Conservation (phyloP, 257 asterid genomes). For the Paraleonurus japonicus region DNA sequence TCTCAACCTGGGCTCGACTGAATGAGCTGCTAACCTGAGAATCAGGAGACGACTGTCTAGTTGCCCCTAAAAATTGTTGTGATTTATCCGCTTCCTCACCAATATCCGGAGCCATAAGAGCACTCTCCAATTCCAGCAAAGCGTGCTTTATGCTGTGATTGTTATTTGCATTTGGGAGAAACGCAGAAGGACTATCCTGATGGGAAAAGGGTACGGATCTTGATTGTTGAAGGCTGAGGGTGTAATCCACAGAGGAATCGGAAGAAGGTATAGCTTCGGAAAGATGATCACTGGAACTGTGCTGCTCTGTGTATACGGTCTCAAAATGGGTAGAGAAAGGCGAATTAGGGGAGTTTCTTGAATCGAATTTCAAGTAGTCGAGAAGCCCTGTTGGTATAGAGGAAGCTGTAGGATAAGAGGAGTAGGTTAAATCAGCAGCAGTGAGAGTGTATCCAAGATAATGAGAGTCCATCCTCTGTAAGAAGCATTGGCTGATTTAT, state of each 20-base stretch:
- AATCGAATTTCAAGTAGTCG: slow-evolving; percentile 52
- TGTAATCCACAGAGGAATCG: slow-evolving; percentile 54
- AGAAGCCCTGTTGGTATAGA: slow-evolving; percentile 48
- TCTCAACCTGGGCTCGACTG: slow-evolving; percentile 29
- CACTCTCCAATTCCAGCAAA: slow-evolving; percentile 62
- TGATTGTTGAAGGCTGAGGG: slow-evolving; percentile 38
- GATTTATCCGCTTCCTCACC: slow-evolving; percentile 44
- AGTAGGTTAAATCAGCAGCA: slow-evolving; percentile 34
- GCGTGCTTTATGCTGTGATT: slow-evolving; percentile 48
- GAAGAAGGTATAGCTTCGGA: slow-evolving; percentile 53
- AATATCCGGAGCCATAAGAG: slow-evolving; percentile 71
- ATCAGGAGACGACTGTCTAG: slow-evolving; percentile 34
- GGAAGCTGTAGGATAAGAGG: slow-evolving; percentile 44
- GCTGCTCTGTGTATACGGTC: slow-evolving; percentile 49
- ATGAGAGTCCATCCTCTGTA: slow-evolving; percentile 42
- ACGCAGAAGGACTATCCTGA: slow-evolving; percentile 39
- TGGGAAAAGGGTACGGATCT: slow-evolving; percentile 33
- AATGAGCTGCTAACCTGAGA: slow-evolving; percentile 32
- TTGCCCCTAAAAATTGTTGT: slow-evolving; percentile 40
- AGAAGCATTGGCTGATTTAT: slow-evolving; percentile 29
- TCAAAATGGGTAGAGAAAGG: slow-evolving; percentile 61
- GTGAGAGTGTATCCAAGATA: slow-evolving; percentile 29
- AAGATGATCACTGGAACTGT: slow-evolving; percentile 52
- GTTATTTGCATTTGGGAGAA: slow-evolving; percentile 35
- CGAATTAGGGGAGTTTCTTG: slow-evolving; percentile 69